Evolutionary conservation across 2,329 filamentous ascomycete species (phyloP), one percentile per base, ranked within the genome.

Genomic region (Nemania bipapillata): DNA sequence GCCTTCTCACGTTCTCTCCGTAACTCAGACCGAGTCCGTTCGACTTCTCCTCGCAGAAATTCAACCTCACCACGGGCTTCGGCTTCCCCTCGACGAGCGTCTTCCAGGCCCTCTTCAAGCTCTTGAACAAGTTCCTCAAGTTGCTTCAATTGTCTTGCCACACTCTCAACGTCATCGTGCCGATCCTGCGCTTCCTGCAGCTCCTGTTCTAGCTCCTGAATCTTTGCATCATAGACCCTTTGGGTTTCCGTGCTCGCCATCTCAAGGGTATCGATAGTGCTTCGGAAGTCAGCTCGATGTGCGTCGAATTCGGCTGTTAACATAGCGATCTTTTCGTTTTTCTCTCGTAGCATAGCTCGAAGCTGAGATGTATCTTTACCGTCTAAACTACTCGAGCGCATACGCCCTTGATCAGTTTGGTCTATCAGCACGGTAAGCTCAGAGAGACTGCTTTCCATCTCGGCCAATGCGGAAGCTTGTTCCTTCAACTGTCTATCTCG

Each of bases 11-110:
- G 89, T 79, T 98, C 96, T 49, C 94, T 88, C 57, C 92, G 90
- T 50, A 99, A 84, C 81, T 99, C 96, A 9, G 94, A 90, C 72
- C 94, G 88, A 11, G 94, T 95, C 70, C 96, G 86, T 80, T 99
- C 96, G 0, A 98, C 95, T 79, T 99, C 96, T 1, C 96, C 96
- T 30, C 96, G 87, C 40, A 99, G 82, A 77, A 98, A 98, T 79
- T 99, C 96, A 3, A 97, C 95, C 79, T 99, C 96, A 0, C 94
- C 95, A 66, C 96, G 89, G 32, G 96, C 96, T 82, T 99, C 96
- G 9, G 95, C 95, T 81, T 99, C 96, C 6, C 96, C 96, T 64
- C 96, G 87, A 63, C 96, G 87, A 55, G 96, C 94, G 81, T 99
- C 96, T 81, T 99, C 96, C 0, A 99, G 85, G 0, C 96, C 96